Percentiles rank a stretch among this genome's conserved stretches.
Conservation (phyloP, 202 grass and related monocot species). For the Elaeis oleifera region DNA sequence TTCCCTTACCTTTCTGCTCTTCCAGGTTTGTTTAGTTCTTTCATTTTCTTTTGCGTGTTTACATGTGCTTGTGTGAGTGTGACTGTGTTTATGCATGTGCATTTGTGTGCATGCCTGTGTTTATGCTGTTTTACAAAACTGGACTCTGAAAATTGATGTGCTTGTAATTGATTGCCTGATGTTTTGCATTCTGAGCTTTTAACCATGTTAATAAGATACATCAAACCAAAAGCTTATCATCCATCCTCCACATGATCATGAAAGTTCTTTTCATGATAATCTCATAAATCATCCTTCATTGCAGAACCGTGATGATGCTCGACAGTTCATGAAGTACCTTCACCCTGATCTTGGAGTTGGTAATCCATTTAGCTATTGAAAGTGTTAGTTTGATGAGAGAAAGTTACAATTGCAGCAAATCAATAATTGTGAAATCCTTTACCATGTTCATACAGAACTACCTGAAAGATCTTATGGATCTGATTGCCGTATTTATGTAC, state of each 20-base stretch:
- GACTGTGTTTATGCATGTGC: background rate
- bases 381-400: background rate
- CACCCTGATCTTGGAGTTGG: slow-evolving; percentile 22
- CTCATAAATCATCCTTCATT: background rate
- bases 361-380: slow-evolving; percentile 8
- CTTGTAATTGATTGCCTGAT: no score
- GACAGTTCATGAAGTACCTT: slow-evolving; percentile 25
- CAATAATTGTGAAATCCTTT: background rate
- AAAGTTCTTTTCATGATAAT: background rate
- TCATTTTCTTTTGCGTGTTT: no score
- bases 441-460: slow-evolving; percentile 10
- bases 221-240: background rate
- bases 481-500: slow-evolving; percentile 29
- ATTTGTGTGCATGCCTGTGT: no score
- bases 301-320: slow-evolving; percentile 22
- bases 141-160: no score
- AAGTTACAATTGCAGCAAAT: background rate
- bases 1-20: slow-evolving; percentile 26
- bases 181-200: no score
- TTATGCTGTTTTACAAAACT: no score
- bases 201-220: no score
- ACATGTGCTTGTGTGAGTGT: background rate
- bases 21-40: slow-evolving; percentile 7
- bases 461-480: slow-evolving; percentile 25
- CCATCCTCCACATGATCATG: background rate